A percentile compares a stretch with the other conserved stretches of the same genome.
Conservation (phyloP, 768 basidiomycete genomes). For the Termitomyces sp. region DNA sequence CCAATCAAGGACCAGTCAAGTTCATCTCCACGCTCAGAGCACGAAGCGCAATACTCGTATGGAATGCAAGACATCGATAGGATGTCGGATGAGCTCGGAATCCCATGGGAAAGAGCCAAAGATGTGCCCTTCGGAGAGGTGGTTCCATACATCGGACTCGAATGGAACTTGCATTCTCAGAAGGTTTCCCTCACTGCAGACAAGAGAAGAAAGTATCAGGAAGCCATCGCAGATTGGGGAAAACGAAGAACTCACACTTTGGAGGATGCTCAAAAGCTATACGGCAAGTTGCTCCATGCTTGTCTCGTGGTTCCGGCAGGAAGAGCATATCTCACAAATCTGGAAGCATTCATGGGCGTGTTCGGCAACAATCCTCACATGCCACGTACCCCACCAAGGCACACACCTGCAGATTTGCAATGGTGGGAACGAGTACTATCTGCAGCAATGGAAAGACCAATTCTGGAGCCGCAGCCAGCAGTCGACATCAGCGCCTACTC, state of each 20-base stretch:
- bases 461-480: constrained; percentile 17
- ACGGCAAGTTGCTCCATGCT: not conserved
- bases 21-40: too few relatives aligned
- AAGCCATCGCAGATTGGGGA: not conserved
- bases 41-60: too few relatives aligned
- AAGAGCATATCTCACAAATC: not conserved
- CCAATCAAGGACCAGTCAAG: too few relatives aligned
- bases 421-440: constrained; percentile 28
- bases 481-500: constrained; percentile 29
- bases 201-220: not conserved
- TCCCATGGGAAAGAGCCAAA: too few relatives aligned
- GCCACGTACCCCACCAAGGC: constrained; percentile 13
- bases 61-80: too few relatives aligned
- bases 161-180: too few relatives aligned
- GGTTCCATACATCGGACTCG: too few relatives aligned
- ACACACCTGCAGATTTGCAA: constrained; percentile 17
- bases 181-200: too few relatives aligned
- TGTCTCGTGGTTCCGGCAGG: not conserved
- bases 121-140: too few relatives aligned
- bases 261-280: not conserved
- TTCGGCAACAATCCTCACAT: constrained; percentile 24
- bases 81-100: too few relatives aligned
- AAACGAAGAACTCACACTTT: rapidly evolving
- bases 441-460: constrained; percentile 9
- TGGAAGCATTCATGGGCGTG: constrained; percentile 29